phyloP scores from a whole-genome alignment of 2,329 filamentous ascomycete genomes.

The Fusarium pseudocircinatum region DNA sequence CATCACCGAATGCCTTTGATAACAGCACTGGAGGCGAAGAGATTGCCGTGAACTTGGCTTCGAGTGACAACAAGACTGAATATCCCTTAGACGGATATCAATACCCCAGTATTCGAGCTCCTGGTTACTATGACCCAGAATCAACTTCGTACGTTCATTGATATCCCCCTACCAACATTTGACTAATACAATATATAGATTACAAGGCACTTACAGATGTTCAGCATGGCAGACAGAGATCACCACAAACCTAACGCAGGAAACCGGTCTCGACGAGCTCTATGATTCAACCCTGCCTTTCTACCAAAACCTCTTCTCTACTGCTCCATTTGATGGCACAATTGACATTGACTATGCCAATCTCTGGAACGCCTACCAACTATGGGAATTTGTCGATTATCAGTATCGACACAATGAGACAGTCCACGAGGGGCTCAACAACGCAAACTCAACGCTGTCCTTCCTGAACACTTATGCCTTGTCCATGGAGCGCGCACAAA shows the following conservation, averaged over 20 bases:
- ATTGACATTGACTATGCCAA: constrained; percentile 50
- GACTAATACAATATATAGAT: constrained; percentile 36
- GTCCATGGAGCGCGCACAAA: constrained; percentile 68
- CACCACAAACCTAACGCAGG: constrained; percentile 37
- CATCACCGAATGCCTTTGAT: constrained; percentile 56
- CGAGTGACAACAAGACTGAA: constrained; percentile 59
- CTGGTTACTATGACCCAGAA: constrained; percentile 56
- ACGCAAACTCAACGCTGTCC: constrained; percentile 49
- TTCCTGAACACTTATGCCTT: constrained; percentile 71
- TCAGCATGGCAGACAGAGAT: constrained; percentile 49
- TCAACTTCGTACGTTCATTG: constrained; percentile 55
- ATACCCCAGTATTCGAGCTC: constrained; percentile 72
- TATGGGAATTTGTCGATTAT: constrained; percentile 67
- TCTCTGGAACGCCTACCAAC: constrained; percentile 60
- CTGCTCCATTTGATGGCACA: constrained; percentile 49
- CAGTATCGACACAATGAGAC: constrained; percentile 61
- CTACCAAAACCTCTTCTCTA: constrained; percentile 56
- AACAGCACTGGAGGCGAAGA: constrained; percentile 43
- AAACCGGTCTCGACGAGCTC: constrained; percentile 38
- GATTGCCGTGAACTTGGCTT: constrained; percentile 54
- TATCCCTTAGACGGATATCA: constrained; percentile 83
- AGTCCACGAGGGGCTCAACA: constrained; percentile 50
- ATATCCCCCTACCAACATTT: not conserved
- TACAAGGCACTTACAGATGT: constrained; percentile 54
- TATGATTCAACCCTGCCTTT: constrained; percentile 48